Evolutionary conservation across 495 filamentous ascomycete genomes (phyloP).

Genomic region (Trichoderma reesei): DNA sequence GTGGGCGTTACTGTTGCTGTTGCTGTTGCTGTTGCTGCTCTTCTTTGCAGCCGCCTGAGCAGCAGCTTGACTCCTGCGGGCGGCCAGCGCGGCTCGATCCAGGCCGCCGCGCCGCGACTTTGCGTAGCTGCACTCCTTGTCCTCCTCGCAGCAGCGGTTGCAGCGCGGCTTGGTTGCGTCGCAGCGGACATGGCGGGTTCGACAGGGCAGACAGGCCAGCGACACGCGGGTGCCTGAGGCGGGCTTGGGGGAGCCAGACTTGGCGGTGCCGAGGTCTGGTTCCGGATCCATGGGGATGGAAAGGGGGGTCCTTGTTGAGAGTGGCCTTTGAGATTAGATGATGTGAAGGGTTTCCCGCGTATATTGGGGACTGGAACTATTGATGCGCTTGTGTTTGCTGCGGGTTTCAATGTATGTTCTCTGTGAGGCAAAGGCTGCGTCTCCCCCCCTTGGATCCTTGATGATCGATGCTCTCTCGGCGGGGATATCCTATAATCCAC

Average conservation of each 20-base stretch:
- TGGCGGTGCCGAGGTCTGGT: not conserved
- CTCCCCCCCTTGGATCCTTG: no score
- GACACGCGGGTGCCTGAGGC: constrained; percentile 26
- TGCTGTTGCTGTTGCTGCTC: not conserved
- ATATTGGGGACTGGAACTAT: no score
- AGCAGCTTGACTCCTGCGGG: constrained; percentile 18
- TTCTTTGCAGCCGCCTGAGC: constrained; percentile 10
- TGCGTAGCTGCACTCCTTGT: constrained; percentile 37
- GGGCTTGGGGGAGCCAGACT: constrained; percentile 8
- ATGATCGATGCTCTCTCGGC: no score
- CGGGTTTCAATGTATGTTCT: not conserved
- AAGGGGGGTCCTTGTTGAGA: no score
- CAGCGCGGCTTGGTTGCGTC: constrained; percentile 39
- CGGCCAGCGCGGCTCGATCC: constrained; percentile 17
- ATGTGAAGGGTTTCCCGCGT: not conserved
- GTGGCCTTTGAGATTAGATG: not conserved
- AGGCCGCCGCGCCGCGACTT: constrained; percentile 33
- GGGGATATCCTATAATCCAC: no score
- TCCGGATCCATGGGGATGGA: no score
- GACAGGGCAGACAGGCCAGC: constrained; percentile 46
- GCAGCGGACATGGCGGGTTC: constrained; percentile 47
- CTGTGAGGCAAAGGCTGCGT: no score
- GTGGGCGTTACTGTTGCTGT: no score
- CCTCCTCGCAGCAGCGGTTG: constrained; percentile 31
- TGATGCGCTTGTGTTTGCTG: not conserved